Conservation (phyloP, 805 yeast species). For the Pichia heedii region DNA sequence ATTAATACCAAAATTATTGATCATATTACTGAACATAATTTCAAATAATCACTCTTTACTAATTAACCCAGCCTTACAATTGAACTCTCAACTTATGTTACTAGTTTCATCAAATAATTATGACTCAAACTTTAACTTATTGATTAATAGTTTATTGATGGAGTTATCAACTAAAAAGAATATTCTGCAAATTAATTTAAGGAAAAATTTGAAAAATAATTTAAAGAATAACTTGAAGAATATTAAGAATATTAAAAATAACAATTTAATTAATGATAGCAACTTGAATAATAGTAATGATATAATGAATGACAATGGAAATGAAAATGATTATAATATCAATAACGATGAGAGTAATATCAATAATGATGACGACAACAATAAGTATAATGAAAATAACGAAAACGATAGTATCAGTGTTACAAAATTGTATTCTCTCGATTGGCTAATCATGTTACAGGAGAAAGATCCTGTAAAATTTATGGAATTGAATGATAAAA, state of each 20-base stretch:
- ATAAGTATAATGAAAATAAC: conserved; percentile 28
- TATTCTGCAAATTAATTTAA: neutral
- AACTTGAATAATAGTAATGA: neutral
- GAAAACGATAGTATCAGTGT: conserved; percentile 21
- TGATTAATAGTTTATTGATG: conserved; percentile 60
- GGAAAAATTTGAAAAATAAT: neutral
- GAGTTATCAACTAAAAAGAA: conserved; percentile 39
- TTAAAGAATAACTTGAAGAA: neutral
- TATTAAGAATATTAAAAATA: neutral
- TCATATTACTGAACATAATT: conserved; percentile 56
- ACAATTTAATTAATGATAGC: too few relatives aligned
- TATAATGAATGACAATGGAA: neutral
- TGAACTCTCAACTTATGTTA: conserved; percentile 49
- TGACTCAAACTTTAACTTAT: conserved; percentile 41
- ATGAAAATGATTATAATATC: conserved; percentile 33
- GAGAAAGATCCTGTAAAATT: conserved; percentile 54
- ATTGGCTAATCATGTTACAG: conserved; percentile 83
- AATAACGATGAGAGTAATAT: conserved; percentile 14
- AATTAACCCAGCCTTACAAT: conserved; percentile 42
- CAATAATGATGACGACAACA: conserved; percentile 16
- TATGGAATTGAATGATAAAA: conserved; percentile 47
- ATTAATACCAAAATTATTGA: conserved; percentile 64
- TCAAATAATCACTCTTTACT: conserved; percentile 44
- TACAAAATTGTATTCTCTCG: conserved; percentile 74
- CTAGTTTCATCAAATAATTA: conserved; percentile 31